Evolutionary conservation across 768 basidiomycete species (phyloP).

Genomic region (Astraeus odoratus): DNA sequence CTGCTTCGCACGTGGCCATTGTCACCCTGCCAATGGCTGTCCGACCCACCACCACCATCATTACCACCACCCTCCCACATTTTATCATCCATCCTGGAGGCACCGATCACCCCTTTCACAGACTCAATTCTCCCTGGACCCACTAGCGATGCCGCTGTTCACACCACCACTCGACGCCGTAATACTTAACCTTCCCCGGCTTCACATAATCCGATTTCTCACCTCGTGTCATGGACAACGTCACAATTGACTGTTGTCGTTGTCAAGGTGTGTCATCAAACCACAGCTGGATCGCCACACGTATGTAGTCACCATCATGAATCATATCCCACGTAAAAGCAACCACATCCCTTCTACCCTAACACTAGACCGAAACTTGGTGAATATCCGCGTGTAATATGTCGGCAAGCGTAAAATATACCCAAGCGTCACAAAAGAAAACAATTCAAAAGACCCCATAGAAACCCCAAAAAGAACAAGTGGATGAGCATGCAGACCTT

Average conservation of each 20-base stretch:
- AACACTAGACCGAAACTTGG: background rate
- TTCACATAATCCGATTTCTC: background rate
- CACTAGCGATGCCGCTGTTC: background rate
- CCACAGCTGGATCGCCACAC: background rate
- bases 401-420: slow-evolving; percentile 10
- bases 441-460: slow-evolving; percentile 16
- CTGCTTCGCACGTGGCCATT: too few relatives aligned
- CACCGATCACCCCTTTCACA: too few relatives aligned
- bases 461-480: slow-evolving; percentile 19
- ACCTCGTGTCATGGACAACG: background rate
- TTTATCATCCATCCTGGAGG: too few relatives aligned
- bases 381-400: slow-evolving; percentile 7
- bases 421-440: slow-evolving; percentile 15
- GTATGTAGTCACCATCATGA: background rate
- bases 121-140: background rate
- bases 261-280: background rate
- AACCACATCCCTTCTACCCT: background rate
- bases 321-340: background rate
- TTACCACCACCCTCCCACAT: background rate
- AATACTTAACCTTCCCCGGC: background rate
- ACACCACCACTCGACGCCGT: background rate
- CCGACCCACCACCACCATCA: background rate
- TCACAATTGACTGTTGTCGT: background rate
- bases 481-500: slow-evolving; percentile 4
- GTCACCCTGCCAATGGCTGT: too few relatives aligned